These are phyloP conservation scores for Fusarium brachygibbosum DNA, from an alignment of 2,329 filamentous ascomycete genomes.

Conservation along the genomic window DNA sequence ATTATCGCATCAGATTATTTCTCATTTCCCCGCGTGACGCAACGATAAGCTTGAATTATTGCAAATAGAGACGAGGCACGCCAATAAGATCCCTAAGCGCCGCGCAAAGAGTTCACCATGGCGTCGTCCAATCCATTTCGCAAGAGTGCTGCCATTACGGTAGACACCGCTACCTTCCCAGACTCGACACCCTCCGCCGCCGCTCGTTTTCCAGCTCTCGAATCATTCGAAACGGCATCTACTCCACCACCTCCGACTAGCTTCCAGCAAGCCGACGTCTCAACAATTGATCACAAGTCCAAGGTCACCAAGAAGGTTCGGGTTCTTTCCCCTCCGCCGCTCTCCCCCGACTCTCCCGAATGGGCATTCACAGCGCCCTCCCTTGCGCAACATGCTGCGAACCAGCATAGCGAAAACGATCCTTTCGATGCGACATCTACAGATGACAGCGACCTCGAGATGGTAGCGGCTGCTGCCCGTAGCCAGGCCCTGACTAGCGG, in stretches of 20 bases:
- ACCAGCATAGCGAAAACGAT: constrained; percentile 47
- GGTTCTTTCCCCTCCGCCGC: constrained; percentile 73
- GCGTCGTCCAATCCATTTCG: constrained; percentile 67
- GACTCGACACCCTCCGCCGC: constrained; percentile 24
- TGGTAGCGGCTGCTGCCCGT: constrained; percentile 42
- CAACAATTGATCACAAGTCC: constrained; percentile 55
- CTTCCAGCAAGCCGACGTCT: constrained; percentile 47
- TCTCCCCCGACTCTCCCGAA: constrained; percentile 66
- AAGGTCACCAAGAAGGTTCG: constrained; percentile 77
- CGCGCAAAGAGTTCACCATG: constrained; percentile 37
- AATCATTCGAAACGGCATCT: constrained; percentile 50
- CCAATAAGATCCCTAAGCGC: constrained; percentile 22
- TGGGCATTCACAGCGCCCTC: constrained; percentile 52
- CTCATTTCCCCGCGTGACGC: constrained; percentile 21
- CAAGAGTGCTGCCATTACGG: constrained; percentile 54
- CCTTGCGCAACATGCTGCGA: constrained; percentile 48
- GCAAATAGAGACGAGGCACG: constrained; percentile 23
- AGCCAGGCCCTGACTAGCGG: constrained; percentile 43
- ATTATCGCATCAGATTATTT: constrained; percentile 35
- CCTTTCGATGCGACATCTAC: constrained; percentile 52
- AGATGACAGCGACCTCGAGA: constrained; percentile 50
- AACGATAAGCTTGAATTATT: constrained; percentile 30
- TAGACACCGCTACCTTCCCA: constrained; percentile 36
- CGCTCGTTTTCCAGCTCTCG: constrained; percentile 48
- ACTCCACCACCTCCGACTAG: constrained; percentile 46